Evolutionary conservation across 2,329 filamentous ascomycete species (phyloP).

Genomic region (Cytospora chrysosperma): DNA sequence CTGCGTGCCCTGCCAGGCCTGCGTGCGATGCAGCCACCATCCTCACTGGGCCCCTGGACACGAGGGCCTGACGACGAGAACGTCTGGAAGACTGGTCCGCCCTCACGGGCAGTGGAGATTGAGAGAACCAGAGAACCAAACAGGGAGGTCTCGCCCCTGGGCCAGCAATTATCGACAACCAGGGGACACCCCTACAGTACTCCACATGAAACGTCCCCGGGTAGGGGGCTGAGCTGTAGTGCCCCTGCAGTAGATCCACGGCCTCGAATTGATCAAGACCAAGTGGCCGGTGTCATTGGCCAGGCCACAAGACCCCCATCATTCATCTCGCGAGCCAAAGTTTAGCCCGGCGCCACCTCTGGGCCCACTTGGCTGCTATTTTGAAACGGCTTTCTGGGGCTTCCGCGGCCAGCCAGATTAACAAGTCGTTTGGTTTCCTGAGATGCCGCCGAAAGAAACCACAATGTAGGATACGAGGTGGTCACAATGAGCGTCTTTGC

Average conservation of each 20-base stretch:
- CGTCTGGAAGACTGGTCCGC: constrained; percentile 2
- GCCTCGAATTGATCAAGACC: constrained; percentile 7
- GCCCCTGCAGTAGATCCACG: constrained; percentile 22
- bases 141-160: constrained; percentile 21
- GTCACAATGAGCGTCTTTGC: not conserved
- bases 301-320: not conserved
- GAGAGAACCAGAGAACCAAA: constrained; percentile 14
- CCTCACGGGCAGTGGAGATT: constrained; percentile 12
- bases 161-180: constrained; percentile 12
- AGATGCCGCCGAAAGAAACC: not conserved
- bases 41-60: not conserved
- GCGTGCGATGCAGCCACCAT: not conserved
- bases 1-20: not conserved
- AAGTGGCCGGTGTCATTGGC: constrained; percentile 14
- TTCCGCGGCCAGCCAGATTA: not conserved
- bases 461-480: not conserved
- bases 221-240: constrained; percentile 15
- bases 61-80: not conserved
- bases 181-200: constrained; percentile 13
- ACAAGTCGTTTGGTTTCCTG: not conserved
- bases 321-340: constrained; percentile 2
- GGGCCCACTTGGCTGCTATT: constrained; percentile 18
- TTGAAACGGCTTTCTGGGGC: constrained; percentile 11
- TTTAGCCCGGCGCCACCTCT: not conserved
- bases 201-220: constrained; percentile 23